Percentiles rank a stretch among this genome's conserved stretches.
Conservation (phyloP, 495 filamentous ascomycete genomes). For the Coniosporium apollinis region DNA sequence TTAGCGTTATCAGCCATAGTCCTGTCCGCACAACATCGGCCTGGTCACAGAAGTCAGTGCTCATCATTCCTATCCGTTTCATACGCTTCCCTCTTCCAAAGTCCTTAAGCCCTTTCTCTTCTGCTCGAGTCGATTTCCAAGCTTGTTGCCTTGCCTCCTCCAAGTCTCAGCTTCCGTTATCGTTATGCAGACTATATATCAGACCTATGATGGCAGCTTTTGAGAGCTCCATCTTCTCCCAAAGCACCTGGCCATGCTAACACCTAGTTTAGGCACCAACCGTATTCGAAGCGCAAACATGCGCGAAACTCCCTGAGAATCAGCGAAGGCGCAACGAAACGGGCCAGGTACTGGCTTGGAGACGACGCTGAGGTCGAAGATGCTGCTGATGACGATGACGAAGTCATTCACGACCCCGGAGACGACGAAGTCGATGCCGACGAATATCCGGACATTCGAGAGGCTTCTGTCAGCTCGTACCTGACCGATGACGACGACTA, state of each 20-base stretch:
- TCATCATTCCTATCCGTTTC: too few relatives aligned
- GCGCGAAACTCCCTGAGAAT: too few relatives aligned
- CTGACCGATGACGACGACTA: constrained; percentile 9
- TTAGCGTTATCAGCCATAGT: constrained; percentile 64
- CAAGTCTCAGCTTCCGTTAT: too few relatives aligned
- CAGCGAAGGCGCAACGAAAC: constrained; percentile 45
- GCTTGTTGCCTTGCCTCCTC: too few relatives aligned
- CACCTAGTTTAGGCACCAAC: constrained; percentile 6
- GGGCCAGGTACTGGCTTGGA: constrained; percentile 71
- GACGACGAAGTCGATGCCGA: constrained; percentile 14
- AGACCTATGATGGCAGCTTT: too few relatives aligned
- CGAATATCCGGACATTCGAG: constrained; percentile 1
- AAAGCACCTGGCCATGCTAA: too few relatives aligned
- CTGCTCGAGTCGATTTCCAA: too few relatives aligned
- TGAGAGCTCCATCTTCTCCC: too few relatives aligned
- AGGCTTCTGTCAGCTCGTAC: not conserved
- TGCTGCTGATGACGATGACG: constrained; percentile 7
- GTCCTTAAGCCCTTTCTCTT: constrained; percentile 1
- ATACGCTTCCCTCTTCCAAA: not conserved
- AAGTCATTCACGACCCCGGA: constrained; percentile 14
- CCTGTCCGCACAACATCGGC: constrained; percentile 24
- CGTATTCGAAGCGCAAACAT: constrained; percentile 6
- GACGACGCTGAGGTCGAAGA: constrained; percentile 31
- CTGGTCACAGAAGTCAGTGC: too few relatives aligned
- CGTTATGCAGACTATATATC: too few relatives aligned